Base-by-base conservation (phyloP, 2,329 filamentous ascomycete genomes). In the Ascomycota sp. region DNA sequence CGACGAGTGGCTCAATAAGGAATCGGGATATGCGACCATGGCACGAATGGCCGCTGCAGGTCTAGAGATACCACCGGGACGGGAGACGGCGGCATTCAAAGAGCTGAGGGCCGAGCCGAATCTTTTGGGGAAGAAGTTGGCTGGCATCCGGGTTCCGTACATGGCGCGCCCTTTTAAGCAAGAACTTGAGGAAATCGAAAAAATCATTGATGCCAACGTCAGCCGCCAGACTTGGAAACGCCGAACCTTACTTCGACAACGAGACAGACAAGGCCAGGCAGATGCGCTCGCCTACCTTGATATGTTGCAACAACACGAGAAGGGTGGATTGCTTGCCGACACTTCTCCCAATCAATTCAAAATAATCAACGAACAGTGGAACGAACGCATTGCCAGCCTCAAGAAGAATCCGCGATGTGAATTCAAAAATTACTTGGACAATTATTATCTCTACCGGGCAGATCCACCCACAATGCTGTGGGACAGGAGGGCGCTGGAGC, bases 401-500 rank as follows among this genome's bases (percentile, higher is more conserved):
- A 47, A 52, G 35, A 50, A 49, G 36, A 52, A 48, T 43, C 37
- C 42, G 8, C 41, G 44, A 24, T 47, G 47, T 26, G 53, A 58
- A 35, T 60, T 59, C 43, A 37, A 46, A 16, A 47, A 54, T 25
- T 44, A 54, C 32, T 55, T 58, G 25, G 72, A 78, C 43, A 69
- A 72, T 44, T 48, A 61, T 31, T 64, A 67, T 40, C 41, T 64
- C 11, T 58, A 64, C 43, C 48, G 54, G 33, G 57, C 63, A 49
- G 43, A 58, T 0, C 57, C 62, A 1, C 65, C 70, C 0, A 43
- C 62, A 1, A 50, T 86, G 4, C 44, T 60, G 24, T 84, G 74
- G 70, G 81, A 92, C 50, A 62, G 66, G 2, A 71, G 83, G 11
- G 54, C 59, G 2, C 72, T 69, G 44, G 80, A 92, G 44, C 77